Base-by-base conservation (phyloP, 2,329 filamentous ascomycete genomes). In the Diplodia corticola region DNA sequence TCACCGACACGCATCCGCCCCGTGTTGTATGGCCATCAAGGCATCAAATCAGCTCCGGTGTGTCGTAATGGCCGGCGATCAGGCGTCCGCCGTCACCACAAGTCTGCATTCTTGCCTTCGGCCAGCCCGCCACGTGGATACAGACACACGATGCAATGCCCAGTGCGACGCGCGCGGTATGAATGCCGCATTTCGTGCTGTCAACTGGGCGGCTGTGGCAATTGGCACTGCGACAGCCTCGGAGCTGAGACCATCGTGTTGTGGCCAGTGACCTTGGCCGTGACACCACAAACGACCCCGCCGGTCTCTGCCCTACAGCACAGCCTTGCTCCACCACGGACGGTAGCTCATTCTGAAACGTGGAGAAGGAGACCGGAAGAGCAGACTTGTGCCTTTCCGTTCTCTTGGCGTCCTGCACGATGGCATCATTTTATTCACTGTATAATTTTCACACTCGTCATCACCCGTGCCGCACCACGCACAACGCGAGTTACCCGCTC, bases 1-100 rank as follows among this genome's bases (percentile, higher is more conserved):
- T 49, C 57, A 28, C 44, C 57, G 33, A n/a, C 57, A 28, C 57
- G 48, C 48, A 49, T 48, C 35, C n/a, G 37, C 33, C 44, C 57
- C 37, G 26, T 28, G 26, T 49, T 24, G n/a, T 61, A 61, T 61
- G 40, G 28, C 44, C 12, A 49, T 49, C 57, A 49, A 46, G 26
- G 12, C 20, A 13, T 28, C 22, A n/a, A 20, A 40, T 59, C 26
- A 26, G 40, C 44, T 35, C 28, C 2, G 28, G 22, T 30, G 57
- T 35, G 44, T 61, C 57, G 28, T 49, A 33, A 49, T 24, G n/a
- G 5, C 6, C 44, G 57, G 12, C 28, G 57, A 61, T 61, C 57
- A 33, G 10, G 57, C 40, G n/a, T 10, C 9, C 33, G 44, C n/a
- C 20, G 26, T 17, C 40, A n/a, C 54, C 22, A 26, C 22, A 22